Percentiles rank a stretch among this genome's conserved stretches.
Conservation (phyloP, 2,329 filamentous ascomycete species). For the Penicillium sp. region DNA sequence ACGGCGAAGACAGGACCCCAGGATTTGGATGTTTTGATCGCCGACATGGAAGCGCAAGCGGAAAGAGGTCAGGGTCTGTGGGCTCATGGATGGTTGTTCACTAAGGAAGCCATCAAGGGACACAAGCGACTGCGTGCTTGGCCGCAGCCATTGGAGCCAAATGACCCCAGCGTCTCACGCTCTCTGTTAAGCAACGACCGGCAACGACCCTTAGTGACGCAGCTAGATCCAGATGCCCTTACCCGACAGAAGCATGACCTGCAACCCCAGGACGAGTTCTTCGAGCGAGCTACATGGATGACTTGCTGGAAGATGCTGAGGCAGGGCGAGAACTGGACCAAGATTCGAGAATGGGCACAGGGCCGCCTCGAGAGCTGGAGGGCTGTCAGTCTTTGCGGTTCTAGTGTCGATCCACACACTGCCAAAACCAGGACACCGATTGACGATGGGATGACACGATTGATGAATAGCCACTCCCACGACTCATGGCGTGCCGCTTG, state of each 20-base stretch:
- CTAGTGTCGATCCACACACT: constrained; percentile 33
- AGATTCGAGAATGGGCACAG: constrained; percentile 82
- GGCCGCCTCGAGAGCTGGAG: constrained; percentile 88
- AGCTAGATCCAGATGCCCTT: constrained; percentile 89
- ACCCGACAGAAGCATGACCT: constrained; percentile 74
- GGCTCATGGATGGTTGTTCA: constrained; percentile 89
- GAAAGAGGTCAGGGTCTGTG: constrained; percentile 76
- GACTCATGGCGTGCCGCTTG: constrained; percentile 41
- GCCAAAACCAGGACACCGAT: constrained; percentile 30
- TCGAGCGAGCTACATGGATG: constrained; percentile 88
- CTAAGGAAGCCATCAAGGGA: constrained; percentile 83
- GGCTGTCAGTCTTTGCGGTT: constrained; percentile 74
- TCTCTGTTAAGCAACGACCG: constrained; percentile 59
- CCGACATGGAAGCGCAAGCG: constrained; percentile 72
- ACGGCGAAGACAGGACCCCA: constrained; percentile 68
- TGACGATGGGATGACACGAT: constrained; percentile 40
- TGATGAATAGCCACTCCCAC: constrained; percentile 44
- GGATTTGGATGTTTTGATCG: constrained; percentile 73
- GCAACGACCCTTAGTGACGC: constrained; percentile 71
- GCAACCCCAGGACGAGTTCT: constrained; percentile 80
- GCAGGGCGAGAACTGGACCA: constrained; percentile 71
- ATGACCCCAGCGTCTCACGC: constrained; percentile 57
- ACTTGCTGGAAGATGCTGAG: constrained; percentile 92
- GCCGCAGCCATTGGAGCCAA: constrained; percentile 64
- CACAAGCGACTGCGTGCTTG: constrained; percentile 76